These are phyloP conservation scores for Dentipellis sp. DNA, from an alignment of 768 basidiomycete genomes.

Conservation along the genomic window DNA sequence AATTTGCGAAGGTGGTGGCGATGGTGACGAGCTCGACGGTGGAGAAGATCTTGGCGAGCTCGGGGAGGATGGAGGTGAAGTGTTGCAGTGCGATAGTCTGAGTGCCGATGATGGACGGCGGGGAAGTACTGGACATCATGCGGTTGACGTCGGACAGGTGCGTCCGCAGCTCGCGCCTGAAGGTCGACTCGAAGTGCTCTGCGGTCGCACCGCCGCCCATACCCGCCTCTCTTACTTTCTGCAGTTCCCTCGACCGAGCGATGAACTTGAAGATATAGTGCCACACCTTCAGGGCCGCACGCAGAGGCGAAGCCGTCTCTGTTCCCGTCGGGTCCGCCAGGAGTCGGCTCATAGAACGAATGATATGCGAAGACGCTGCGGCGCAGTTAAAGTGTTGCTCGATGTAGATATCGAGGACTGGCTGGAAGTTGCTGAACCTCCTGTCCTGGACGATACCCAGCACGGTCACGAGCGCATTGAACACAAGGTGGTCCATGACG, in stretches of 20 bases:
- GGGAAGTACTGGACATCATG: slow-evolving; percentile 78
- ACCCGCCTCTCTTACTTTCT: slow-evolving; percentile 71
- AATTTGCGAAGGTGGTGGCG: slow-evolving; percentile 80
- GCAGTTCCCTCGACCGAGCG: slow-evolving; percentile 79
- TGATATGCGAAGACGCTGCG: slow-evolving; percentile 73
- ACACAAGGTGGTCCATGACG: slow-evolving; percentile 79
- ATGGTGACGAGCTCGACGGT: slow-evolving; percentile 81
- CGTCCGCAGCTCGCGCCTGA: slow-evolving; percentile 73
- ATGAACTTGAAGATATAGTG: slow-evolving; percentile 95
- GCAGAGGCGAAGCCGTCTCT: slow-evolving; percentile 69
- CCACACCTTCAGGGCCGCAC: slow-evolving; percentile 93
- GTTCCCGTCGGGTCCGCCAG: slow-evolving; percentile 61
- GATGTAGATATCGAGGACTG: slow-evolving; percentile 90
- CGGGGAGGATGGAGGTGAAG: slow-evolving; percentile 87
- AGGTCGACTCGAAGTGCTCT: slow-evolving; percentile 76
- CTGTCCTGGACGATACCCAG: slow-evolving; percentile 91
- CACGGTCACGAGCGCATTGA: slow-evolving; percentile 85
- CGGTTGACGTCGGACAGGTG: slow-evolving; percentile 76
- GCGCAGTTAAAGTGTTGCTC: slow-evolving; percentile 80
- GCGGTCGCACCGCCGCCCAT: slow-evolving; percentile 76
- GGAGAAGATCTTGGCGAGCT: slow-evolving; percentile 72
- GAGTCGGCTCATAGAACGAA: slow-evolving; percentile 81
- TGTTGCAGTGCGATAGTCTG: slow-evolving; percentile 92
- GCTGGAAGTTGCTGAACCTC: slow-evolving; percentile 90
- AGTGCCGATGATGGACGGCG: slow-evolving; percentile 88